Conservation (phyloP, 257 asterid genomes). For the Cordia subcordata region DNA sequence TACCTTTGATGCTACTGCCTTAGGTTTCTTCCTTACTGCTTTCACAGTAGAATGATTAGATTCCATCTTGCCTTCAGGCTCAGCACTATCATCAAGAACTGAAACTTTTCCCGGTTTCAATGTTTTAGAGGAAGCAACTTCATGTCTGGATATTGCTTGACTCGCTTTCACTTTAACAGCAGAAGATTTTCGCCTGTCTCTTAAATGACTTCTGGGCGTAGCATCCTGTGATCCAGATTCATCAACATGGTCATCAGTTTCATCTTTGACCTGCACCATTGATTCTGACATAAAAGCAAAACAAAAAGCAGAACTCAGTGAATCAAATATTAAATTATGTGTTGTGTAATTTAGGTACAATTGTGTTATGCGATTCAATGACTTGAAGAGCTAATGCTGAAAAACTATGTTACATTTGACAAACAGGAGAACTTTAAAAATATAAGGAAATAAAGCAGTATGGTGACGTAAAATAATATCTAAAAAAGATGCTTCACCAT, state of each 20-base stretch:
- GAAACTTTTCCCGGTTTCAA: slow-evolving; percentile 53
- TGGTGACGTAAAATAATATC: no score
- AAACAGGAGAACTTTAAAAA: no score
- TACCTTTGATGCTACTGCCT: slow-evolving; percentile 49
- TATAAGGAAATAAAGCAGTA: no score
- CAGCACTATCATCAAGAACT: slow-evolving; percentile 31
- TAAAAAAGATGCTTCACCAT: no score
- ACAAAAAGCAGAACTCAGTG: neutral
- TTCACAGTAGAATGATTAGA: slow-evolving; percentile 22
- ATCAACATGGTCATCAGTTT: slow-evolving; percentile 42
- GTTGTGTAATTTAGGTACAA: no score
- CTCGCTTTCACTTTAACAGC: slow-evolving; percentile 52
- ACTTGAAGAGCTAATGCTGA: neutral
- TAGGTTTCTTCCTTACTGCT: slow-evolving; percentile 50
- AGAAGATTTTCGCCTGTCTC: slow-evolving; percentile 40
- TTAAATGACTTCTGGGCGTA: slow-evolving; percentile 31
- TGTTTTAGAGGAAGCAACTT: slow-evolving; percentile 40
- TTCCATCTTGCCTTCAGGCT: slow-evolving; percentile 49
- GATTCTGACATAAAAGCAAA: slow-evolving; percentile 25
- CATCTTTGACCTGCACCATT: slow-evolving; percentile 34
- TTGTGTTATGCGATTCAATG: neutral
- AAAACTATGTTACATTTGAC: neutral
- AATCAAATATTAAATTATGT: neutral
- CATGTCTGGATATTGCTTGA: slow-evolving; percentile 37
- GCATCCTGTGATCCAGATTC: slow-evolving; percentile 53